phyloP scores from a whole-genome alignment of 1,139 yeast genomes.

The Casaregolazyma suthepensis region DNA sequence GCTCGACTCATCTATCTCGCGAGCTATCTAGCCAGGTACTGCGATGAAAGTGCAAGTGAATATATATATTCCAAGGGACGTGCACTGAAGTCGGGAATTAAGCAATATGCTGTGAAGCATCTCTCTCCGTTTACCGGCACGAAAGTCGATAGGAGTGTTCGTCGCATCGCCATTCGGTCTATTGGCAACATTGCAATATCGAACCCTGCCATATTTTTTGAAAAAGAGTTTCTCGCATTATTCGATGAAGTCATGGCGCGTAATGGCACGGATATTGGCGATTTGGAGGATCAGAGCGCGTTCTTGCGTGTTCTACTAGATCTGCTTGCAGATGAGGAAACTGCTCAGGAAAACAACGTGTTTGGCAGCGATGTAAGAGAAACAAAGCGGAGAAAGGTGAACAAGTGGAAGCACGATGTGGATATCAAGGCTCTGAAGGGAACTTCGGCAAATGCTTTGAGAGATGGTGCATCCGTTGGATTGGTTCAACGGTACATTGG shows the following conservation, averaged over 20 bases:
- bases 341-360: slow-evolving; percentile 13
- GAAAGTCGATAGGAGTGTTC: slow-evolving; percentile 32
- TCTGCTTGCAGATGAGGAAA: slow-evolving; percentile 38
- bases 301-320: slow-evolving; percentile 51
- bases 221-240: slow-evolving; percentile 45
- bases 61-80: slow-evolving; percentile 39
- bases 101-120: slow-evolving; percentile 49
- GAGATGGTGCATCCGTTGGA: slow-evolving; percentile 69
- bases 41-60: slow-evolving; percentile 48
- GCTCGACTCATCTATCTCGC: slow-evolving; percentile 49
- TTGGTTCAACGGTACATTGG: slow-evolving; percentile 58
- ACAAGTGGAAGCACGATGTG: slow-evolving; percentile 2
- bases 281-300: slow-evolving; percentile 40
- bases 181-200: slow-evolving; percentile 52
- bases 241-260: slow-evolving; percentile 46
- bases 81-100: slow-evolving; percentile 42
- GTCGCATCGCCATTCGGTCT: slow-evolving; percentile 51
- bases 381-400: slow-evolving; percentile 16
- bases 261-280: slow-evolving; percentile 10
- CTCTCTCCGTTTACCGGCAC: slow-evolving; percentile 47
- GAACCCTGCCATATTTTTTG: slow-evolving; percentile 57
- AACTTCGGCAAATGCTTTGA: slow-evolving; percentile 39
- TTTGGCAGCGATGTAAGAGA: slow-evolving; percentile 27
- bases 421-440: slow-evolving; percentile 55
- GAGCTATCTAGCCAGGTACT: slow-evolving; percentile 65